phyloP scores from a whole-genome alignment of 805 yeast genomes.

The Cyberlindnera petersonii region DNA sequence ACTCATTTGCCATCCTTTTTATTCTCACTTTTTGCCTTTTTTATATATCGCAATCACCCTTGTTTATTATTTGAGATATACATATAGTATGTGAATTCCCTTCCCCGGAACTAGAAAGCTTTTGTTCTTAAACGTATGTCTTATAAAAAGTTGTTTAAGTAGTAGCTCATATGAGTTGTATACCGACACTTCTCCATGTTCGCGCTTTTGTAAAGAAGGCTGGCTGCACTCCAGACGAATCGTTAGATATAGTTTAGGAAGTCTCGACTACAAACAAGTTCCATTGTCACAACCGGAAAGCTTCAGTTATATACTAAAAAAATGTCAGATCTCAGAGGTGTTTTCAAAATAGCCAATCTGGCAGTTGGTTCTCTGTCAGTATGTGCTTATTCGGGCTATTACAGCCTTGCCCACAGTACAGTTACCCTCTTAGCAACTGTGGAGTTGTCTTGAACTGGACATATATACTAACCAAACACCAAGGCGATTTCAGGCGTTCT shows the following conservation, averaged over 20 bases:
- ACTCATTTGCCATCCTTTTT: slow-evolving; percentile 10
- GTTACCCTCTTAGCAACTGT: slow-evolving; percentile 11
- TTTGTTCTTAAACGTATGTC: not conserved
- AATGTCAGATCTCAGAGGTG: slow-evolving; percentile 27
- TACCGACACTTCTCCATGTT: too few relatives aligned
- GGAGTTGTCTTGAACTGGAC: not conserved
- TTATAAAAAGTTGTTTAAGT: too few relatives aligned
- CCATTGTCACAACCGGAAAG: too few relatives aligned
- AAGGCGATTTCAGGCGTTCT: slow-evolving; percentile 26
- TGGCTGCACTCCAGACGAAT: too few relatives aligned
- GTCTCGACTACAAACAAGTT: too few relatives aligned
- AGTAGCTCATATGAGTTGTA: too few relatives aligned
- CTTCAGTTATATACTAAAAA: too few relatives aligned
- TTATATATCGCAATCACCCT: slow-evolving; percentile 5
- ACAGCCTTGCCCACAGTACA: not conserved
- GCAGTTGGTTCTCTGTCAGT: slow-evolving; percentile 41
- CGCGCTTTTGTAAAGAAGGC: too few relatives aligned
- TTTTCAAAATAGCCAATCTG: slow-evolving; percentile 43
- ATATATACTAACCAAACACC: not conserved
- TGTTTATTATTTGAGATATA: slow-evolving; percentile 14
- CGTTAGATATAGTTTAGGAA: too few relatives aligned
- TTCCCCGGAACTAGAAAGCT: not conserved
- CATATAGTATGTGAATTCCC: slow-evolving; percentile 13
- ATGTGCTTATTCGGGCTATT: slow-evolving; percentile 8
- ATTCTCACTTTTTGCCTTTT: slow-evolving; percentile 7